Evolutionary conservation across 2,329 filamentous ascomycete genomes (phyloP), one percentile per base, ranked within the genome.

Genomic region (Colletotrichum sp.): DNA sequence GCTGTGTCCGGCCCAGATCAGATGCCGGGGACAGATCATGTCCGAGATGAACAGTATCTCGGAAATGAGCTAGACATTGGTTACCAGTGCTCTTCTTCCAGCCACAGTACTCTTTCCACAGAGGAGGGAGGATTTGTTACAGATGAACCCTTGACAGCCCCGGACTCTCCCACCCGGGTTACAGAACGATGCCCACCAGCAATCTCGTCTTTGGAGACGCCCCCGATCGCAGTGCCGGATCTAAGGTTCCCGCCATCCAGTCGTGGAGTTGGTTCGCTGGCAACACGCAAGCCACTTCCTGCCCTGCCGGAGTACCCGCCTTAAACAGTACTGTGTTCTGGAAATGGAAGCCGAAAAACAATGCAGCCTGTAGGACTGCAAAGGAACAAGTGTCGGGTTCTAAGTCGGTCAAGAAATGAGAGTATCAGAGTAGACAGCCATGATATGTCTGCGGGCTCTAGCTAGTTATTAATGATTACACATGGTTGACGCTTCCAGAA

Each of bases 241-340:
- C n/a, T 61, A 28, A 66, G 52, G 10, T 66, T 65, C 48, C 69
- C 52, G 39, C 79, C 43, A 75, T 77, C 48, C 56, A 68, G 36
- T 8, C 65, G 62, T 22, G 66, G 71, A 10, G 39, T 48, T 13
- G 16, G 43, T 15, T 13, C 74, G 39, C 56, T 60, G 22, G 18
- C 78, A 28, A 78, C 81, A 15, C 83, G 86, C 48, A 88, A 88
- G 74, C 87, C 87, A 5, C 80, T 89, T 3, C 87, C 85, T 65
- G 84, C 85, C 28, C 79, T 87, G 55, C 86, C 86, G 5, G 83
- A 86, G 77, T 82, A 86, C 25, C 27, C 69, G n/a, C 10, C 32
- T 10, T 69, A 16, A 56, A 9, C 10, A 58, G 48, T 13, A 39
- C 13, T 16, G 25, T 27, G 25, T 34, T 22, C 32, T 28, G 60